A percentile compares a stretch with the other conserved stretches of the same genome.
These are phyloP conservation scores for Kalanchoe fedtschenkoi DNA, from an alignment of 164 flowering plant species.

Conservation along the genomic window DNA sequence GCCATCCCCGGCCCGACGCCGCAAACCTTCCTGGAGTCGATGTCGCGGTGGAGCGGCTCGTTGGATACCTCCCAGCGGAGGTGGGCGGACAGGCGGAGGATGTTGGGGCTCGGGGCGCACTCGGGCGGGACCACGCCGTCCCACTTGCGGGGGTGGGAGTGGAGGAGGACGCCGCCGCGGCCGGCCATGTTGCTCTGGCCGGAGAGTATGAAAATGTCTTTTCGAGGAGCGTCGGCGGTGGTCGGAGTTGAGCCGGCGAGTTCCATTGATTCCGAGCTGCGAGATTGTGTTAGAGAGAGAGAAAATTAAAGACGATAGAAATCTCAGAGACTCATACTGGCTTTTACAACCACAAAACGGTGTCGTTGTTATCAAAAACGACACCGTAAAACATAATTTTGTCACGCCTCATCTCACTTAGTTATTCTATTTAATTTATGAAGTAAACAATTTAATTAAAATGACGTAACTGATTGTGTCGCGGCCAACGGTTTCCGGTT, in stretches of 20 bases:
- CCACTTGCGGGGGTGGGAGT: constrained; percentile 24
- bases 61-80: constrained; percentile 57
- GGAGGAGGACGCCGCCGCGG: constrained; percentile 42
- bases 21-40: constrained; percentile 58
- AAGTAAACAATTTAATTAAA: too few relatives aligned
- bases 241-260: constrained; percentile 7
- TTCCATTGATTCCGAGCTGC: neutral
- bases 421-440: too few relatives aligned
- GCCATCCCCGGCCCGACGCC: constrained; percentile 89
- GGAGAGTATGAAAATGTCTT: constrained; percentile 55
- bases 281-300: neutral
- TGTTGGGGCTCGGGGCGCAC: constrained; percentile 29
- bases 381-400: too few relatives aligned
- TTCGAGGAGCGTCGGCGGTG: constrained; percentile 1
- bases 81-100: constrained; percentile 53
- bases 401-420: too few relatives aligned
- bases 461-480: too few relatives aligned
- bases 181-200: constrained; percentile 90
- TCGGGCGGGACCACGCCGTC: constrained; percentile 50
- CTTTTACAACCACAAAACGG: too few relatives aligned
- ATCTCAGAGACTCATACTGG: too few relatives aligned
- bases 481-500: too few relatives aligned
- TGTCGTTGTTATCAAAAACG: too few relatives aligned
- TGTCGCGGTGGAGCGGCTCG: constrained; percentile 83
- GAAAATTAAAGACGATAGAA: too few relatives aligned